Base-by-base conservation (phyloP, 495 filamentous ascomycete genomes). In the Penicillium mononematosum region DNA sequence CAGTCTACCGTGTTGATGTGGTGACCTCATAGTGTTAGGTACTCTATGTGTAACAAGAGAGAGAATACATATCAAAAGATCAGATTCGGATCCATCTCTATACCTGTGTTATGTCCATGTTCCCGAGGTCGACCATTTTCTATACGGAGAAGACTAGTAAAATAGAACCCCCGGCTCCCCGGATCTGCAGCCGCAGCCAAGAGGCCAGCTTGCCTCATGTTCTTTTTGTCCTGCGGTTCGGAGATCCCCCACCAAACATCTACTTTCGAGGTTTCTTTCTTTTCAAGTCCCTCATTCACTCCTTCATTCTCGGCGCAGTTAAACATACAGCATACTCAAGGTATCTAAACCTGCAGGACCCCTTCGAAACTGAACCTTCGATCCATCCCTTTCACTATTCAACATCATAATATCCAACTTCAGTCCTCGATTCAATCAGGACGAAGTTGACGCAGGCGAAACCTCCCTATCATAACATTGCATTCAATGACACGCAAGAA, bases 401-500 rank as follows among this genome's bases (percentile, higher is more conserved):
- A 25, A 22, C 27, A 46, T 17, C 38, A 43, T 17, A 43, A 43
- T 25, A 41, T 16, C 14, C 43, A 55, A 45, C 29, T 54, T 36
- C 29, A 10, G 42, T 47, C 53, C 31, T 20, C 43, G 39, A 25
- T 19, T 10, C 20, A 19, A 47, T 32, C 20, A 43, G 25, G 25
- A 53, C 36, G 24, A 42, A 52, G 50, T 42, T 32, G 38, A 42
- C 14, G 16, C 32, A 16, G 17, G 49, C 3, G 9, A 52, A 11
- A 16, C 14, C 36, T 25, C 3, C 31, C 36, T 39, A 50, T 29
- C 17, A 45, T 8, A 31, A 25, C 20, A 39, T 43, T 58, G 14
- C 50, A 41, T 59, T 61, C 68, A 65, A 79, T 79, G 76, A 74
- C 75, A 73, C 72, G 67, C 59, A 76, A 73, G 60, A 71, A 66